These are phyloP conservation scores for Euphrasia confusa DNA, from an alignment of 257 asterid species.

Conservation along the genomic window DNA sequence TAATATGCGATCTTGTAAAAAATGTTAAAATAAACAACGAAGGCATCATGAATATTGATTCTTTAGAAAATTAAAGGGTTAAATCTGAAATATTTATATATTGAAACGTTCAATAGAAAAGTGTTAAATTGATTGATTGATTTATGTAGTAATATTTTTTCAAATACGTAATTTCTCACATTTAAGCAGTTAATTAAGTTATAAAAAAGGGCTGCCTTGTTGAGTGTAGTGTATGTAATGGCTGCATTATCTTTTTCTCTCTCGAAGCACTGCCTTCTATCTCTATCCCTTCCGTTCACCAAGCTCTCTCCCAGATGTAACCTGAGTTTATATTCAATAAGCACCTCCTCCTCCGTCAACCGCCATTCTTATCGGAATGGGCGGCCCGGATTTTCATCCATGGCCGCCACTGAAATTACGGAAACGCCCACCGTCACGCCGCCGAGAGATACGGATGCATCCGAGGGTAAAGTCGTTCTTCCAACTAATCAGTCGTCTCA, in stretches of 20 bases:
- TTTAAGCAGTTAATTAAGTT: no score
- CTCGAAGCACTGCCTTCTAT: conserved; percentile 31
- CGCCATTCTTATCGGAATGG: conserved; percentile 19
- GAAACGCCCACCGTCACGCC: conserved; percentile 35
- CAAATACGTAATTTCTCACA: no score
- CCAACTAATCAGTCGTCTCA: conserved; percentile 86
- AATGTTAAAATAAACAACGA: no score
- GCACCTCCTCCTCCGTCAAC: conserved; percentile 17
- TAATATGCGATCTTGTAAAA: no score
- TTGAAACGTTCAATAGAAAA: no score
- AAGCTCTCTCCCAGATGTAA: conserved; percentile 28
- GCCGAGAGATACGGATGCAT: conserved; percentile 15
- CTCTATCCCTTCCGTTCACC: conserved; percentile 20
- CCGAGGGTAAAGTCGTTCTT: conserved; percentile 40
- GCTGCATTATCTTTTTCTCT: conserved; percentile 42
- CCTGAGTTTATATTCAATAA: conserved; percentile 16
- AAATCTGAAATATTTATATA: no score
- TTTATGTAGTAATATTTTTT: no score
- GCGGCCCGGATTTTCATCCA: conserved; percentile 34
- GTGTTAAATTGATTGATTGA: no score
- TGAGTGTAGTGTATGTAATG: conserved; percentile 13
- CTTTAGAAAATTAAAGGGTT: no score
- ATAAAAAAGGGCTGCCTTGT: no score
- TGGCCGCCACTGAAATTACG: conserved; percentile 34
- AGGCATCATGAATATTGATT: no score